These are phyloP conservation scores for Cercophora newfieldiana DNA, from an alignment of 495 filamentous ascomycete species.

Conservation along the genomic window DNA sequence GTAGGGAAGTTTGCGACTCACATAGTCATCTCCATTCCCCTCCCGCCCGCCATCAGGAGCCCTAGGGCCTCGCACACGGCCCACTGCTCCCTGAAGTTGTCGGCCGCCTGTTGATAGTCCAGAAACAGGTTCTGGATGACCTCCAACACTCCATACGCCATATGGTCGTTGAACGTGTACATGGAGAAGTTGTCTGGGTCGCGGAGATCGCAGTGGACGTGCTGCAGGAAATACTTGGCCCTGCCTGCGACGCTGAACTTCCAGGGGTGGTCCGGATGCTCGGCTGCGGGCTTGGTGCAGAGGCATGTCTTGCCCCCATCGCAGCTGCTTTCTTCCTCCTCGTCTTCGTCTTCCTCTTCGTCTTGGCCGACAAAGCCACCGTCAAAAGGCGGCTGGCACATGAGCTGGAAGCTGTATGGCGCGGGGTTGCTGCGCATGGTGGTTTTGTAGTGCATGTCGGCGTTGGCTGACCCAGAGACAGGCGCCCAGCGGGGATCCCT, in stretches of 20 bases:
- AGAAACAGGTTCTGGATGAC: slow-evolving; percentile 40
- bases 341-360: slow-evolving; percentile 18
- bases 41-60: slow-evolving; percentile 17
- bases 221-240: slow-evolving; percentile 26
- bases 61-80: slow-evolving; percentile 36
- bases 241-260: slow-evolving; percentile 39
- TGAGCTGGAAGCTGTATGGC: slow-evolving; percentile 34
- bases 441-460: slow-evolving; percentile 33
- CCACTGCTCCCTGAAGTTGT: slow-evolving; percentile 31
- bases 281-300: slow-evolving; percentile 38
- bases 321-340: slow-evolving; percentile 13
- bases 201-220: slow-evolving; percentile 25
- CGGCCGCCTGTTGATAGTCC: slow-evolving; percentile 36
- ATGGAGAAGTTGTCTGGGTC: slow-evolving; percentile 39
- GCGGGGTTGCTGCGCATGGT: slow-evolving; percentile 26
- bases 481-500: slow-evolving; percentile 5
- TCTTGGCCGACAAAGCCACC: slow-evolving; percentile 27
- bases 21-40: slow-evolving; percentile 4
- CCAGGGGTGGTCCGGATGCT: slow-evolving; percentile 46
- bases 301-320: slow-evolving; percentile 38
- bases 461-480: slow-evolving; percentile 45
- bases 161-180: slow-evolving; percentile 43
- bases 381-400: slow-evolving; percentile 33
- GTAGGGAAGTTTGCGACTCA: slow-evolving; percentile 3
- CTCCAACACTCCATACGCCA: slow-evolving; percentile 36